A percentile compares a stretch with the other conserved stretches of the same genome.
phyloP scores from a whole-genome alignment of 805 yeast genomes.

The Diddensiella santjacobensis region DNA sequence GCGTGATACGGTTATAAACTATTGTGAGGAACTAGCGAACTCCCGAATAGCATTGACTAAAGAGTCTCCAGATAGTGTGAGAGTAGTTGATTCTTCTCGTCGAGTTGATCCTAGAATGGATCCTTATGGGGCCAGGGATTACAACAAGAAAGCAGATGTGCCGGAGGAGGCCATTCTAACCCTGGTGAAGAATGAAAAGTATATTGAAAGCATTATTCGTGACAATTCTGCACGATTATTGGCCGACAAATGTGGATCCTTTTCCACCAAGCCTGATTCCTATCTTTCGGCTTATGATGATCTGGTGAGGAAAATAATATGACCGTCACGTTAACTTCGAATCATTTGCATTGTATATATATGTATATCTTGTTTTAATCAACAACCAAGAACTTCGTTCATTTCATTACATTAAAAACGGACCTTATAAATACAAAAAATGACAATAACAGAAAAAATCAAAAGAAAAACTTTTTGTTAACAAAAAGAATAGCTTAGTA shows the following conservation, averaged over 20 bases:
- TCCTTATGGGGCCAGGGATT: conserved; percentile 25
- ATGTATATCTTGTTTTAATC: too few species aligned
- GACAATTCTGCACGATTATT: conserved; percentile 16
- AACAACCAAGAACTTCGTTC: not conserved
- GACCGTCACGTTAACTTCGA: not conserved
- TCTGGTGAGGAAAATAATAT: conserved; percentile 2
- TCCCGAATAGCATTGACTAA: not conserved
- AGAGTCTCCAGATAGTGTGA: not conserved
- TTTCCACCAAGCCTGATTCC: conserved; percentile 17
- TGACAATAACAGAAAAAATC: not conserved
- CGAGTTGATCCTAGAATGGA: conserved; percentile 22
- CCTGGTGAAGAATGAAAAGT: conserved; percentile 21
- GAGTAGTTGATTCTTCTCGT: not conserved
- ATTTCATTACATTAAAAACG: conserved; percentile 7
- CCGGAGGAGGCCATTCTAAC: conserved; percentile 15
- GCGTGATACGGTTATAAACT: conserved; percentile 19
- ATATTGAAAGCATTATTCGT: conserved; percentile 22
- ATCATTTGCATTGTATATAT: not conserved
- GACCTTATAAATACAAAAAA: conserved; percentile 1
- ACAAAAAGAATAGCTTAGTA: conserved; percentile 49
- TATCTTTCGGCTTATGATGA: conserved; percentile 19
- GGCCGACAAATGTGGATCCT: conserved; percentile 23
- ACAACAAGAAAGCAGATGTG: conserved; percentile 4
- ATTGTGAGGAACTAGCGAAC: conserved; percentile 14
- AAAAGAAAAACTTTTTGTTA: conserved; percentile 4